Evolutionary conservation across 371 early-diverging fungal species (phyloP), one percentile per base, ranked within the genome.

Genomic region (Mortierella sp.): DNA sequence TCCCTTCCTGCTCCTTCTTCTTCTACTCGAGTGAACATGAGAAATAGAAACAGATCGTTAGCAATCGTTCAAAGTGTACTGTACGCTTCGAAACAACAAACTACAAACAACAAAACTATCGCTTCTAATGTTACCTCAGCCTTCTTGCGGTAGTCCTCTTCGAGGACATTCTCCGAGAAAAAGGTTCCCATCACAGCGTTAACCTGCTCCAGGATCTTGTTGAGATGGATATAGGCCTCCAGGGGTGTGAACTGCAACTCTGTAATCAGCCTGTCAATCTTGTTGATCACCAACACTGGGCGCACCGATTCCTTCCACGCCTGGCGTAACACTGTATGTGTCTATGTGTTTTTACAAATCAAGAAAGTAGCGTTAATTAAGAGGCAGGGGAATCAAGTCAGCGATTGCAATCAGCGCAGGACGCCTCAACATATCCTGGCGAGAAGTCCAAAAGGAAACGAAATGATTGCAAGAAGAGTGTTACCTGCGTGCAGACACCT

Each of bases 211-310:
- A 99, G 88, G 73, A 99, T 96, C 79, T 96, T 94, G 83, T 94
- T 95, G 79, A 99, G 82, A 80, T 98, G 98, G 31, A 90, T 73
- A 83, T 97, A 98, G 0, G 98, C 98, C 87, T 99, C 99, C 44
- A 88, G 77, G 6, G 99, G 95, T 3, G 98, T 95, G 88, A 98
- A 91, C 85, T 96, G 94, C 76, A 98, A 91, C 88, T 99, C 99
- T 5, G 96, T 95, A 43, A 98, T 95, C 48, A 98, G 88, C 34
- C 99, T 93, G 87, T 99, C 99, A 74, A 99, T 96, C 89, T 99
- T 99, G 92, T 99, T 99, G 61, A 99, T 88, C 8, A 99, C 98
- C n/a, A 99, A 89, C 28, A 99, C 89, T 0, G 98, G 98, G 11
- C 91, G 90, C 40, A 99, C 94, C 55, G 94, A 95, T 80, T 99